Evolutionary conservation across 1,139 yeast genomes (phyloP).

Genomic region (Hyphopichia pseudoburtonii): DNA sequence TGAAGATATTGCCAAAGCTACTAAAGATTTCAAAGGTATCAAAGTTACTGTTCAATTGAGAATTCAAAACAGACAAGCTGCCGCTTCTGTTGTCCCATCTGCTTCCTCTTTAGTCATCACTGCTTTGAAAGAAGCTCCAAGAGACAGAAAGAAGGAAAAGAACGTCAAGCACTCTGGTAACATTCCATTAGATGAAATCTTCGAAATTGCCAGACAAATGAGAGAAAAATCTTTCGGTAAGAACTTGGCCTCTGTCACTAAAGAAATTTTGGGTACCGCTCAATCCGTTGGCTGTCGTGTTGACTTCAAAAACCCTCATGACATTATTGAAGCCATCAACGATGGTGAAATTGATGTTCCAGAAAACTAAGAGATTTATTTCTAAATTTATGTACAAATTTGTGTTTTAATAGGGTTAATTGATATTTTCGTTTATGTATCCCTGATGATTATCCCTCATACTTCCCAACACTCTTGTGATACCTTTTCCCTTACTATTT

Average conservation of each 20-base stretch:
- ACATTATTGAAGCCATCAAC: slow-evolving; percentile 95
- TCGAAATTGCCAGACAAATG: slow-evolving; percentile 98
- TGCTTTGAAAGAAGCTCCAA: slow-evolving; percentile 99
- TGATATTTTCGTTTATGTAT: slow-evolving; percentile 16
- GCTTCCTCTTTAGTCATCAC: slow-evolving; percentile 99
- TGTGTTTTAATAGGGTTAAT: slow-evolving; percentile 38
- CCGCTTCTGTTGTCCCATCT: slow-evolving; percentile 98
- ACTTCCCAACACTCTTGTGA: too few relatives aligned
- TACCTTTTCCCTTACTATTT: not conserved
- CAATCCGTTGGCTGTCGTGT: slow-evolving; percentile 99
- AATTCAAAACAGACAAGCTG: slow-evolving; percentile 99
- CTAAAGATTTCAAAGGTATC: slow-evolving; percentile 98
- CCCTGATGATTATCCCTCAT: not conserved
- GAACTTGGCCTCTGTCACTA: slow-evolving; percentile 93
- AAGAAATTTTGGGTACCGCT: slow-evolving; percentile 99
- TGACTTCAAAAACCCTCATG: slow-evolving; percentile 99
- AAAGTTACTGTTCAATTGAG: slow-evolving; percentile 98
- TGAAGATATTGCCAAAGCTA: slow-evolving; percentile 99
- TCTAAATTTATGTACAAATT: slow-evolving; percentile 30
- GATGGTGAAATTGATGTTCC: slow-evolving; percentile 98
- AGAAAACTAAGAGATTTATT: slow-evolving; percentile 59
- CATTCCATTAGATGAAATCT: slow-evolving; percentile 95
- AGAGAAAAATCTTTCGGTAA: slow-evolving; percentile 97
- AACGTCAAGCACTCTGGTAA: slow-evolving; percentile 99
- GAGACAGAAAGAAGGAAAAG: slow-evolving; percentile 99